Evolutionary conservation across 768 basidiomycete species (phyloP), one percentile per base, ranked within the genome.

Genomic region (Mycena olivaceomarginata): DNA sequence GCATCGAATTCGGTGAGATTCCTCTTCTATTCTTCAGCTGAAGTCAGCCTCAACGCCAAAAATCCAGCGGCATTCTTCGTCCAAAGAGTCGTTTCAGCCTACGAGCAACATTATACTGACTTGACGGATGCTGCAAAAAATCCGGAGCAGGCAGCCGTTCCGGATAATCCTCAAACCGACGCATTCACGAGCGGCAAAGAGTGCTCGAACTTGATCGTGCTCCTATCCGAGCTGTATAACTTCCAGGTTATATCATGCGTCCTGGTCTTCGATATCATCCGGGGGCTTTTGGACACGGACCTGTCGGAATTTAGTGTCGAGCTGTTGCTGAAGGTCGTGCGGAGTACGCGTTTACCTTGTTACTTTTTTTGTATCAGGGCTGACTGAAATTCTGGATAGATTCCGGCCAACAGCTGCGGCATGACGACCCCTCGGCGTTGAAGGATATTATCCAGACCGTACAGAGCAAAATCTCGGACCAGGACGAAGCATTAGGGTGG

Each of bases 141-240:
- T 40, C 40, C 51, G 39, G 25, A 56, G 22, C 48, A 73, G n/a
- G 69, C 73, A 31, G 60, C 78, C 22, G 71, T 71, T 37, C 56
- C 72, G 56, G 80, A 73, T 48, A 75, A 65, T 20, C 48, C 78
- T 18, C 67, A 82, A 2, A 80, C 81, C 20, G 82, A 82, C 20
- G 76, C 82, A 11, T 88, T 88, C 25, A 87, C 85, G 2, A 83
- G 87, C 8, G 96, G 97, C 41, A 99, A 99, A 85, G 96, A 98
- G 82, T 93, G 93, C 79, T 93, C 95, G 12, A 99, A 99, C 83
- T 86, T 99, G 45, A 90, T 98, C 56, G 92, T 96, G 1, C 90
- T 99, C 31, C 86, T 99, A 25, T 95, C 97, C 2, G 97, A 99
- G 83, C 87, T 99, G 22, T 99, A 99, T 88, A 99, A 99, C 83